Evolutionary conservation across 1,284 basidiomycete species (phyloP).

Genomic region (Trametes sp.): DNA sequence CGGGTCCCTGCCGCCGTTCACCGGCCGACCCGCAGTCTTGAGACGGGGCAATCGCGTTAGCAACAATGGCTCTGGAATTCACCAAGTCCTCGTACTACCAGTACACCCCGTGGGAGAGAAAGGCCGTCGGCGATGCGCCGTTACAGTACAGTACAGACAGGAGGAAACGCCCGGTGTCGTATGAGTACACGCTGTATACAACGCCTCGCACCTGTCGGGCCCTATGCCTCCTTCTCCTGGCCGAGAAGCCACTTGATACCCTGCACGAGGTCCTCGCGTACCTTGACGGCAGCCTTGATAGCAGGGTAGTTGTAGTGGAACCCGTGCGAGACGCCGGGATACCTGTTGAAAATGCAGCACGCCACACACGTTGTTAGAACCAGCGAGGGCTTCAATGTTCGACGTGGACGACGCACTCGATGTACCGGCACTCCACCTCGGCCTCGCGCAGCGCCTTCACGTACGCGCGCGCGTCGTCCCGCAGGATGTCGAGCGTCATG

Average conservation of each 20-base stretch:
- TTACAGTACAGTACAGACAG: too few relatives aligned
- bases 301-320: conserved; percentile 2
- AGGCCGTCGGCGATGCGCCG: too few relatives aligned
- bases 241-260: conserved; percentile 2
- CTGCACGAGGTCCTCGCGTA: background rate
- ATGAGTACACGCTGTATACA: too few relatives aligned
- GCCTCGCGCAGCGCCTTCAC: conserved; percentile 31
- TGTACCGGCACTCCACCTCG: conserved; percentile 14
- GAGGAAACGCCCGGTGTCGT: too few relatives aligned
- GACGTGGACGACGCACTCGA: background rate
- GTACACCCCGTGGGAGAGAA: too few relatives aligned
- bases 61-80: too few relatives aligned
- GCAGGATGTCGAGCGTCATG: conserved; percentile 29
- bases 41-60: too few relatives aligned
- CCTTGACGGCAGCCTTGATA: background rate
- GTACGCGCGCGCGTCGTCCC: conserved; percentile 37
- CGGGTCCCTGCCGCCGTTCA: too few relatives aligned
- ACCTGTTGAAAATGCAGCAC: conserved; percentile 4
- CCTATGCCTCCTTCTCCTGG: background rate
- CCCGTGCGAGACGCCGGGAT: conserved; percentile 19
- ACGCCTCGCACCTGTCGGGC: background rate
- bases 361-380: background rate
- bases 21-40: too few relatives aligned
- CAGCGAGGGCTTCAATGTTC: too few relatives aligned
- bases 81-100: too few relatives aligned